A percentile compares a stretch with the other conserved stretches of the same genome.
phyloP scores from a whole-genome alignment of 2,329 filamentous ascomycete genomes.

The Penicillium sp. region DNA sequence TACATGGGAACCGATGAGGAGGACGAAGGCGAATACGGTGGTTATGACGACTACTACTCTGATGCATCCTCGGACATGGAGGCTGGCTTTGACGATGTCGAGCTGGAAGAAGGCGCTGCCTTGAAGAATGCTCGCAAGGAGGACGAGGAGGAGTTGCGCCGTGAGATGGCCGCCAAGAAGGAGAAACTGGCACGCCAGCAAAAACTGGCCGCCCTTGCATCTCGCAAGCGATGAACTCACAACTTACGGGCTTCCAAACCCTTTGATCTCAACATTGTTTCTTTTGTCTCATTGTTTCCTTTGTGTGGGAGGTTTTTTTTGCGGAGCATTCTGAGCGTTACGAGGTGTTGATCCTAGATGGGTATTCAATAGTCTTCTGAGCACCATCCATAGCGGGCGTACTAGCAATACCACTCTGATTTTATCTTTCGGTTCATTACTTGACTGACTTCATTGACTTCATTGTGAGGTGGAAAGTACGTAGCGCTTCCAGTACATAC shows the following conservation, averaged over 20 bases:
- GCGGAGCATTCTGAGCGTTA: constrained; percentile 36
- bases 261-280: constrained; percentile 1
- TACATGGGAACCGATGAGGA: constrained; percentile 51
- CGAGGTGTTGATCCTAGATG: constrained; percentile 4
- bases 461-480: background rate
- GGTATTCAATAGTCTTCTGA: background rate
- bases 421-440: background rate
- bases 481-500: no score
- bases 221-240: constrained; percentile 31
- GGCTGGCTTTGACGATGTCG: constrained; percentile 48
- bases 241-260: constrained; percentile 11
- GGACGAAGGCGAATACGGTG: constrained; percentile 45
- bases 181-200: constrained; percentile 49
- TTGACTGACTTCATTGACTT: no score
- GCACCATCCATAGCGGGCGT: constrained; percentile 21
- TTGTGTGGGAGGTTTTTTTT: constrained; percentile 12
- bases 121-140: constrained; percentile 44
- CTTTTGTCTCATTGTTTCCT: constrained; percentile 8
- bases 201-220: constrained; percentile 41
- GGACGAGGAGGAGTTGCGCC: constrained; percentile 47
- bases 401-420: constrained; percentile 21
- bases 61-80: constrained; percentile 54
- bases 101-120: constrained; percentile 46
- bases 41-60: constrained; percentile 45
- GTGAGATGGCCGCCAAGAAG: constrained; percentile 47